Evolutionary conservation across 768 basidiomycete genomes (phyloP), one percentile per base, ranked within the genome.

Genomic region (Pisolithus albus): DNA sequence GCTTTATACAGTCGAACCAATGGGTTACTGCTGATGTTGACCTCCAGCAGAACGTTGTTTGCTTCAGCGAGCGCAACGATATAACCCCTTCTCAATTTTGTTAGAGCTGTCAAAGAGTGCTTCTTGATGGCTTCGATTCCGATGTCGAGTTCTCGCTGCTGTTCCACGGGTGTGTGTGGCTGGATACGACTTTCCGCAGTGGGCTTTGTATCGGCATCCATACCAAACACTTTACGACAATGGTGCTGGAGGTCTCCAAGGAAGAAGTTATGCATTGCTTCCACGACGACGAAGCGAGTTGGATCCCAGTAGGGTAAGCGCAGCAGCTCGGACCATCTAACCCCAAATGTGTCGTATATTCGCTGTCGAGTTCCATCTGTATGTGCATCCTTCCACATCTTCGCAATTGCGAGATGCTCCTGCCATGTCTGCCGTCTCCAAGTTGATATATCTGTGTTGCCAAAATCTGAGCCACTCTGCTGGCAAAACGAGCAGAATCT

Each of bases 261-360:
- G 47, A 65, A 62, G 2, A 73, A 53, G n/a, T 64, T 61, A 37
- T 75, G 73, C 71, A 75, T 75, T 1, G 62, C 50, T 39, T 75
- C 71, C n/a, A 72, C 56, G 0, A 68, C 60, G 1, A 61, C 41
- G 34, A 61, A 66, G 1, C 19, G 41, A 5, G 61, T 62, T 7
- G 63, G 63, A 37, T 72, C 56, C 62, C 67, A 73, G 56, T 74
- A 73, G 0, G 68, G 65, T 6, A 75, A 60, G 5, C 54, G 42
- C 16, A 67, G 56, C 0, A 72, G 49, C 11, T 62, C 57, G 0
- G 65, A 63, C 59, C 61, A 74, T 0, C 64, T 47, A 1, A 71
- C 44, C 1, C 70, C 67, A 30, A 52, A 55, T 24, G 43, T 38
- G 8, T 64, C 55, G 40, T 46, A 57, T 1, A 55, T 52, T 2